Evolutionary conservation across 2,329 filamentous ascomycete species (phyloP).

Genomic region (Colletotrichum trifolii): DNA sequence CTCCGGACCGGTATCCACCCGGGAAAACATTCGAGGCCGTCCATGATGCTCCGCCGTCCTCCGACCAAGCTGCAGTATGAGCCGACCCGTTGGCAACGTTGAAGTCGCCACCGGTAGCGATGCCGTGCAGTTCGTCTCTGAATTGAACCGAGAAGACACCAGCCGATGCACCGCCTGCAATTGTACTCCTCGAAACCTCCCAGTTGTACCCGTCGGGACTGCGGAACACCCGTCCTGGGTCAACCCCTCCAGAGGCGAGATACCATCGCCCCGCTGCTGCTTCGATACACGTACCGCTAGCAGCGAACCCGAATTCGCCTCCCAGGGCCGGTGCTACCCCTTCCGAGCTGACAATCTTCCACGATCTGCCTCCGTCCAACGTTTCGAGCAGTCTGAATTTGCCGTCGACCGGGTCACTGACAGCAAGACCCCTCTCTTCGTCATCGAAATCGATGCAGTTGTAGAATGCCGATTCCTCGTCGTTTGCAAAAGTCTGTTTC

Average conservation of each 20-base stretch:
- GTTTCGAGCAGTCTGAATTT: slow-evolving; percentile 47
- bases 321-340: slow-evolving; percentile 42
- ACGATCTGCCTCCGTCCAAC: slow-evolving; percentile 43
- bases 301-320: slow-evolving; percentile 46
- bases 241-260: slow-evolving; percentile 42
- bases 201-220: slow-evolving; percentile 42
- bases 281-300: slow-evolving; percentile 47
- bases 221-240: slow-evolving; percentile 44
- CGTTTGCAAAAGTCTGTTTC: slow-evolving; percentile 43
- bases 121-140: slow-evolving; percentile 41
- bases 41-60: slow-evolving; percentile 46
- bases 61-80: slow-evolving; percentile 44
- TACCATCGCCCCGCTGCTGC: slow-evolving; percentile 44
- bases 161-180: slow-evolving; percentile 42
- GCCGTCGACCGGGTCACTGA: slow-evolving; percentile 48
- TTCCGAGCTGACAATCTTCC: slow-evolving; percentile 40
- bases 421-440: slow-evolving; percentile 40
- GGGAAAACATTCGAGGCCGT: slow-evolving; percentile 40
- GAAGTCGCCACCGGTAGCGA: slow-evolving; percentile 47
- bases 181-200: slow-evolving; percentile 41
- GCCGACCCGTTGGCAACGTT: slow-evolving; percentile 38
- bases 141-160: slow-evolving; percentile 49
- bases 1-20: slow-evolving; percentile 46
- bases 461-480: slow-evolving; percentile 46
- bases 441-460: slow-evolving; percentile 47